Evolutionary conservation across 176 grass and related monocot genomes (phyloP).

Genomic region (Carex pumila): DNA sequence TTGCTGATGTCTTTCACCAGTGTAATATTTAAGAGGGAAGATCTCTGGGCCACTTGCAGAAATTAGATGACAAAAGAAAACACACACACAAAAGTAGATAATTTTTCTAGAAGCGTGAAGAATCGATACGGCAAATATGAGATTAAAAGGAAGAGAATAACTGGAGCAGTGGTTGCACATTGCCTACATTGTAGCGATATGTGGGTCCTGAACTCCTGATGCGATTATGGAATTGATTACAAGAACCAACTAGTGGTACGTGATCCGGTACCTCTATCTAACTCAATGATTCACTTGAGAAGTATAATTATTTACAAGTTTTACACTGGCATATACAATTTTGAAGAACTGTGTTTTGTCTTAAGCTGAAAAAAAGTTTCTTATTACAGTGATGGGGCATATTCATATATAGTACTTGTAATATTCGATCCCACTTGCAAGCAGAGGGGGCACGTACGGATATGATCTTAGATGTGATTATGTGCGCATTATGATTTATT

Average conservation of each 20-base stretch:
- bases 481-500: background rate
- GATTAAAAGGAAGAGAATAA: background rate
- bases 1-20: background rate
- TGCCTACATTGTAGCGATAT: background rate
- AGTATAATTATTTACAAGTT: too few relatives aligned
- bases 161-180: background rate
- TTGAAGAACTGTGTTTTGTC: too few relatives aligned
- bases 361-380: too few relatives aligned
- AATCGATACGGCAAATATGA: background rate
- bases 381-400: too few relatives aligned
- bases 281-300: too few relatives aligned
- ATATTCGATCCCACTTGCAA: too few relatives aligned
- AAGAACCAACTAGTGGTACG: too few relatives aligned
- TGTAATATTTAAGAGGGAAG: background rate
- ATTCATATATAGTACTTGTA: too few relatives aligned
- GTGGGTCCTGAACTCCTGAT: background rate
- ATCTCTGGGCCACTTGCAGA: background rate
- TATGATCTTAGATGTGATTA: background rate
- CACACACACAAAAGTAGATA: background rate
- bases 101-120: background rate
- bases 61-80: background rate
- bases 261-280: too few relatives aligned
- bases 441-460: too few relatives aligned
- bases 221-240: too few relatives aligned
- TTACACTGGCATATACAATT: too few relatives aligned